These are phyloP conservation scores for Populus deltoides DNA, from an alignment of 345 rosid species.

Conservation along the genomic window DNA sequence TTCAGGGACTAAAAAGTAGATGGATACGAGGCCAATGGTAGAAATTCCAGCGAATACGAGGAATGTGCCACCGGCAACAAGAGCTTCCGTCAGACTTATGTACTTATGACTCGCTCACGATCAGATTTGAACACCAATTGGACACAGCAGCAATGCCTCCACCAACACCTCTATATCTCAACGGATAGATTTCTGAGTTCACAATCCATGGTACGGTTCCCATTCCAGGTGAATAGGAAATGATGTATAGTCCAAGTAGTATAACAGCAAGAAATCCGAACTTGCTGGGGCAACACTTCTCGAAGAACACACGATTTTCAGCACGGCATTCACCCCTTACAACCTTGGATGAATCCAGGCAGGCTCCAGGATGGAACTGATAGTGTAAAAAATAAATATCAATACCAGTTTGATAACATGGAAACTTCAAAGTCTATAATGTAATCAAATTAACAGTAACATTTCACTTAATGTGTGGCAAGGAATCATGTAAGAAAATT, in stretches of 20 bases:
- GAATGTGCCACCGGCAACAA: constrained; percentile 69
- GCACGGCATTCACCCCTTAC: constrained; percentile 32
- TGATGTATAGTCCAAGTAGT: constrained; percentile 61
- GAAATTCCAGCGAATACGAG: constrained; percentile 65
- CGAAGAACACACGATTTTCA: constrained; percentile 45
- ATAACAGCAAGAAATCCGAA: constrained; percentile 65
- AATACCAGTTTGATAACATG: not conserved
- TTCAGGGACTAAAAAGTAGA: constrained; percentile 73
- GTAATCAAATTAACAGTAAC: no score
- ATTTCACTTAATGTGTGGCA: no score
- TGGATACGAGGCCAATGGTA: constrained; percentile 38
- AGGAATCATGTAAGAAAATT: not conserved
- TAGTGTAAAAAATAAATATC: not conserved
- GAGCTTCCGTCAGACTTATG: constrained; percentile 56
- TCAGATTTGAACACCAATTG: constrained; percentile 71
- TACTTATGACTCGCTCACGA: constrained; percentile 75
- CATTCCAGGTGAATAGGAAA: constrained; percentile 78
- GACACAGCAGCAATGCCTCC: constrained; percentile 87
- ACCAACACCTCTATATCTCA: constrained; percentile 74
- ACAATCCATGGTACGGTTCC: constrained; percentile 93
- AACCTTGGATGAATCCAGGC: constrained; percentile 43
- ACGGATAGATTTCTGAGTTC: constrained; percentile 89
- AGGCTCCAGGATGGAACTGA: constrained; percentile 74
- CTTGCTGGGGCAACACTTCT: constrained; percentile 76
- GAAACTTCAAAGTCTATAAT: not conserved